phyloP scores from a whole-genome alignment of 106 monocot species.

The Alisma plantagoaquatica region DNA sequence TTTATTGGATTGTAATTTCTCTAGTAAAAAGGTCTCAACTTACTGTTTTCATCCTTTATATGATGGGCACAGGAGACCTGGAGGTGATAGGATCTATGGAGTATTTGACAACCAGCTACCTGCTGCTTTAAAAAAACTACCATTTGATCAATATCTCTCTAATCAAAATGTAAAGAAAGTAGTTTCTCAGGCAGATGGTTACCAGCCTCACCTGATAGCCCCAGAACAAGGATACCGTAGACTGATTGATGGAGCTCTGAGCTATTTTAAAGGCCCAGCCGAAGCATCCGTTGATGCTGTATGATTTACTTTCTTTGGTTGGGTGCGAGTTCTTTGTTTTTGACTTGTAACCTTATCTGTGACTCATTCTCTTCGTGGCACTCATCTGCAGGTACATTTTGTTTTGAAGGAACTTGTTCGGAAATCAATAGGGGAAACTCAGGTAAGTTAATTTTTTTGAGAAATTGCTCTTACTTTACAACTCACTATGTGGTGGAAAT shows the following conservation, averaged over 20 bases:
- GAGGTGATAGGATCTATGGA: conserved; percentile 58
- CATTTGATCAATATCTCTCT: conserved; percentile 59
- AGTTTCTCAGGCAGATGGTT: too few species aligned
- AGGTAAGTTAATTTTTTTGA: conserved; percentile 18
- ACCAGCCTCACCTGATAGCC: too few species aligned
- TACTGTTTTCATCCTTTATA: background rate
- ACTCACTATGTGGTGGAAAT: too few species aligned
- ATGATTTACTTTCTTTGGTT: conserved; percentile 1
- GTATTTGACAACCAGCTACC: conserved; percentile 73
- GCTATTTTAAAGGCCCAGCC: conserved; percentile 50
- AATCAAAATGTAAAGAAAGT: conserved; percentile 60
- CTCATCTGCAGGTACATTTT: conserved; percentile 22
- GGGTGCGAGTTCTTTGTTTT: background rate
- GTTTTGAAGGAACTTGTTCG: too few species aligned
- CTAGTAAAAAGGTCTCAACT: too few species aligned
- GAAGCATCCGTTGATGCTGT: conserved; percentile 70
- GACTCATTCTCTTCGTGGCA: background rate
- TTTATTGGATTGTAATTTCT: too few species aligned
- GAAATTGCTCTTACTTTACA: too few species aligned
- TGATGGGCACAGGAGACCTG: conserved; percentile 32
- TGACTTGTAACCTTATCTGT: background rate
- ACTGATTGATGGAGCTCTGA: conserved; percentile 43
- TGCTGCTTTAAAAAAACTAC: conserved; percentile 54
- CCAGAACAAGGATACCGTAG: too few species aligned
- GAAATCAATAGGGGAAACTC: conserved; percentile 33